Evolutionary conservation across 2,329 filamentous ascomycete species (phyloP), one percentile per base, ranked within the genome.

Genomic region (Verticillium albo-atrum): DNA sequence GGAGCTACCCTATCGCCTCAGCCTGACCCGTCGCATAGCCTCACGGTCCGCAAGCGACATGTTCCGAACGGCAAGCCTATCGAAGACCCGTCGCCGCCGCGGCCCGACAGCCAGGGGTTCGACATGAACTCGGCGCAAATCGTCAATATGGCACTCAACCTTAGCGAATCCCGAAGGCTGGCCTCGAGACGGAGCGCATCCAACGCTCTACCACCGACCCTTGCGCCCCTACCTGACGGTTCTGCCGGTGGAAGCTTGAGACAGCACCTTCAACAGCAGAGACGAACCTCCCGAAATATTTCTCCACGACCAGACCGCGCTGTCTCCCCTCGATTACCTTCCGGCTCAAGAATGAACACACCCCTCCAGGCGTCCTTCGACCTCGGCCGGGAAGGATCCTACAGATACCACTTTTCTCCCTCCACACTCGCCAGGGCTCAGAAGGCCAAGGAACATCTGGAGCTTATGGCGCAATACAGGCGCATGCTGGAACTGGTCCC

Each of bases 121-220:
- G 86, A 92, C 67, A 82, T 89, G 61, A 93, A 97, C 68, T 89
- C 93, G 7, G 86, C 89, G 4, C 91, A 97, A 72, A 96, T 98
- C 64, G 92, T 98, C 50, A 92, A 92, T 68, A 90, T 98, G 84
- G 94, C 94, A 1, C 76, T 98, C 66, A 95, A 89, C 64, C 75
- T 98, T 55, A 96, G 90, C 76, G 92, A 97, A 73, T 91, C 89
- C 68, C 85, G 87, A 64, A 85, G 86, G 69, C 82, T 81, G 74
- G 90, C 79, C 62, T 85, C 77, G 72, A 84, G 79, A 73, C 82
- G 77, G 73, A 86, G 71, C 72, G 82, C 74, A 65, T 84, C 68
- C 58, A 85, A 70, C 69, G 82, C 72, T 58, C 77, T 76, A 35
- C 84, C 75, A 30, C 83, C 78, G 54, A 78, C 75, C 47, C 76